Base-by-base conservation (phyloP, 2,329 filamentous ascomycete species). In the Neofusicoccum parvum region DNA sequence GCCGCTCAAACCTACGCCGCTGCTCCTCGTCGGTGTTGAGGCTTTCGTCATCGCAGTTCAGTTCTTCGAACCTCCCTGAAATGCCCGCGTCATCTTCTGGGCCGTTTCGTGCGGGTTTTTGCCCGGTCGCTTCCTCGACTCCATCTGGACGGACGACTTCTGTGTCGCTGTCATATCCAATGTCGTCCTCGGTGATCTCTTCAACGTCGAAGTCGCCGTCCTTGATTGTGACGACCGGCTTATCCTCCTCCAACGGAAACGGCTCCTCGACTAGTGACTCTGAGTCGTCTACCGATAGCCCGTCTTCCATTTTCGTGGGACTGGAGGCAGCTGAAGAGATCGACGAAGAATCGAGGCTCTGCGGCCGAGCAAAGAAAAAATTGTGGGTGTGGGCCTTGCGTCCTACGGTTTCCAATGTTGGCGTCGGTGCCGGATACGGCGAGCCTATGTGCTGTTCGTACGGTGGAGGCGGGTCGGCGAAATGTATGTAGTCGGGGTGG, bases 61-160 rank as follows among this genome's bases (percentile, higher is more conserved):
- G 66, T 37, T 75, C 72, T 62, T 74, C 74, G 66, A 80, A 71
- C 49, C 71, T 68, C 45, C 72, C 70, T 34, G 76, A 69, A 20
- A 79, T 71, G 11, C 70, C 71, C 46, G 71, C 72, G 27, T 71
- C 68, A 62, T 78, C 75, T 65, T 65, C 63, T 37, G 74, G 69
- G 65, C 69, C 71, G 41, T 70, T 67, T 46, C 63, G 70, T 12
- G 5, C 2, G 59, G 71, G 74, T 45, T 67, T 70, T 15, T 79
- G 76, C 53, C 75, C 79, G 39, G 72, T 74, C 7, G 74, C 79
- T 66, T 82, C 80, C 70, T 81, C 80, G 50, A 72, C 76, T 65
- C 81, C 76, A 58, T 81, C 77, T 4, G 81, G 81, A 43, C 74
- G 74, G 20, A 83, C 72, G 65, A 82, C 72, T 65, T 82, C 79